These are phyloP conservation scores for Colletotrichum lindemuthianum DNA, from an alignment of 2,329 filamentous ascomycete genomes.

Conservation along the genomic window DNA sequence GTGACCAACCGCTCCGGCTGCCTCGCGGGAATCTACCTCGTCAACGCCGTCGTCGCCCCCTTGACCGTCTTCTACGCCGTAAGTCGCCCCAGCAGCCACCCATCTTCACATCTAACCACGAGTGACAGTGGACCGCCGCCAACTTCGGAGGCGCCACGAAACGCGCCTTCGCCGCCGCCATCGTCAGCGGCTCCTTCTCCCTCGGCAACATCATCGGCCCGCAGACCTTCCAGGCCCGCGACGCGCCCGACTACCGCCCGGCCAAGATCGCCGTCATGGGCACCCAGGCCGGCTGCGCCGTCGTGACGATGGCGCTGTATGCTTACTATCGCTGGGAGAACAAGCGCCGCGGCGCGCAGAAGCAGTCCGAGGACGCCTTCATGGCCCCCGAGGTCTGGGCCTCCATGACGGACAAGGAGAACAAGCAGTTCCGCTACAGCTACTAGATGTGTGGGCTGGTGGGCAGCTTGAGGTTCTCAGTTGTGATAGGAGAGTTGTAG, in stretches of 20 bases:
- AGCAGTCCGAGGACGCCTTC: slow-evolving; percentile 51
- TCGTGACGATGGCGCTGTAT: slow-evolving; percentile 56
- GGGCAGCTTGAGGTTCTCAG: neutral
- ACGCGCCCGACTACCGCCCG: slow-evolving; percentile 62
- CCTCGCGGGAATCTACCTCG: slow-evolving; percentile 60
- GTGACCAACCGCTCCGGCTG: slow-evolving; percentile 56
- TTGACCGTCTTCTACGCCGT: slow-evolving; percentile 58
- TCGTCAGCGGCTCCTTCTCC: slow-evolving; percentile 61
- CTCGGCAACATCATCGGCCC: slow-evolving; percentile 67
- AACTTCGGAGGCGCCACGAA: slow-evolving; percentile 64
- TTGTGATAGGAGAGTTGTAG: neutral
- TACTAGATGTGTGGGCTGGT: slow-evolving; percentile 43
- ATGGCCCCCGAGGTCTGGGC: slow-evolving; percentile 56
- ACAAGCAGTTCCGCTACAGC: slow-evolving; percentile 65
- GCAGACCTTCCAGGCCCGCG: slow-evolving; percentile 62
- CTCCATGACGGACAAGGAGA: slow-evolving; percentile 66
- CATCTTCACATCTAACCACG: slow-evolving; percentile 11
- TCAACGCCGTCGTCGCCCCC: slow-evolving; percentile 60
- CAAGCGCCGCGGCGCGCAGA: slow-evolving; percentile 45
- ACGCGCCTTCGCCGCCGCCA: slow-evolving; percentile 59
- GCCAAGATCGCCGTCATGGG: slow-evolving; percentile 66
- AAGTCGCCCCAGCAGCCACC: slow-evolving; percentile 30
- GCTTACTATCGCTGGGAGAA: slow-evolving; percentile 62
- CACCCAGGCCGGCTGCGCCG: slow-evolving; percentile 56
- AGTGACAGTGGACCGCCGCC: slow-evolving; percentile 56